Evolutionary conservation across 345 rosid genomes (phyloP).

Genomic region (Salix caprea): DNA sequence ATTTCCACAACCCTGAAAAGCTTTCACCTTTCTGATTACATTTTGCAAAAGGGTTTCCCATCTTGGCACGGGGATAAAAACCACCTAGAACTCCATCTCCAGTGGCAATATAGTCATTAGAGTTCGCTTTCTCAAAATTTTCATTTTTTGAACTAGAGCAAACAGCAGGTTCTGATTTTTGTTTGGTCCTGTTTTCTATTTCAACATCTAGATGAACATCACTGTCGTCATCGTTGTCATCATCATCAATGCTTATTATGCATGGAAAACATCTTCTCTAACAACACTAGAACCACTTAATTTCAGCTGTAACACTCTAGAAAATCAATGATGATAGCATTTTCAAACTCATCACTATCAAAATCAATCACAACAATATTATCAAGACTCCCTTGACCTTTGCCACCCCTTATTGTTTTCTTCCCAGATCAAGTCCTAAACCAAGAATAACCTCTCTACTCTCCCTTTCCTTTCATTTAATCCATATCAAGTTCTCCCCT

Average conservation of each 20-base stretch:
- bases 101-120: slow-evolving; percentile 19
- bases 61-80: slow-evolving; percentile 13
- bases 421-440: slow-evolving; percentile 39
- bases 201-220: slow-evolving; percentile 21
- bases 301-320: slow-evolving; percentile 42
- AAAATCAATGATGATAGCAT: slow-evolving; percentile 53
- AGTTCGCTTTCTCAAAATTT: slow-evolving; percentile 20
- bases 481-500: neutral
- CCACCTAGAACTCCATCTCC: slow-evolving; percentile 18
- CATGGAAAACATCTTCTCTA: slow-evolving; percentile 28
- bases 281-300: slow-evolving; percentile 32
- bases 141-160: slow-evolving; percentile 22
- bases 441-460: slow-evolving; percentile 37
- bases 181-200: slow-evolving; percentile 21
- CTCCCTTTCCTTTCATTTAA: slow-evolving; percentile 37
- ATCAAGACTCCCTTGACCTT: slow-evolving; percentile 31
- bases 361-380: slow-evolving; percentile 61
- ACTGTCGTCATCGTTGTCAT: slow-evolving; percentile 10
- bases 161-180: slow-evolving; percentile 17
- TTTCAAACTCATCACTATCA: slow-evolving; percentile 41
- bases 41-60: slow-evolving; percentile 2
- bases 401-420: slow-evolving; percentile 31
- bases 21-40: neutral
- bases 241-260: slow-evolving; percentile 70
- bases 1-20: slow-evolving; percentile 4